Evolutionary conservation across 306 rosid species (phyloP).

Genomic region (Hippophae gyantsensis): DNA sequence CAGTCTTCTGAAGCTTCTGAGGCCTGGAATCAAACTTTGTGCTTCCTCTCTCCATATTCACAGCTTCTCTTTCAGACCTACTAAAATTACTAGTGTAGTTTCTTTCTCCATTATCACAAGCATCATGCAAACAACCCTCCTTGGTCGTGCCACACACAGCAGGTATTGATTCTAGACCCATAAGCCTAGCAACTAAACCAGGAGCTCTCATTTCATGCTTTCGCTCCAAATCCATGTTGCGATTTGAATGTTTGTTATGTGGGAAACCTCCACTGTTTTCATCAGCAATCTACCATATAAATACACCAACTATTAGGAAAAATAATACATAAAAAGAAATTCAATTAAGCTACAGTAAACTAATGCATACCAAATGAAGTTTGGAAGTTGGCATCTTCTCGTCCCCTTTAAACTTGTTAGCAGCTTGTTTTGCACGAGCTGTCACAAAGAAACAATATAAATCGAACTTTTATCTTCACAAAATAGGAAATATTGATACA

Average conservation of each 20-base stretch:
- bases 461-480: conserved; percentile 1
- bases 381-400: conserved; percentile 69
- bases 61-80: conserved; percentile 30
- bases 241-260: conserved; percentile 39
- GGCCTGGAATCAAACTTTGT: conserved; percentile 65
- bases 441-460: conserved; percentile 18
- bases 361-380: conserved; percentile 53
- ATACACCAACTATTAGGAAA: conserved; percentile 9
- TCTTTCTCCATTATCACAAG: conserved; percentile 24
- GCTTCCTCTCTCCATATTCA: conserved; percentile 39
- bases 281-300: conserved; percentile 60
- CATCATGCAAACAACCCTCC: conserved; percentile 35
- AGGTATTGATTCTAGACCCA: conserved; percentile 89
- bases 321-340: conserved; percentile 1
- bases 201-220: conserved; percentile 62
- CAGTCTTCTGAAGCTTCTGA: conserved; percentile 75
- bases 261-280: conserved; percentile 84
- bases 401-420: conserved; percentile 60
- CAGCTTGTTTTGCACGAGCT: conserved; percentile 49
- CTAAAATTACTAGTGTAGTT: conserved; percentile 10
- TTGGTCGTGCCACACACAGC: conserved; percentile 40
- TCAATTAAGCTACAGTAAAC: not conserved
- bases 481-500: not conserved
- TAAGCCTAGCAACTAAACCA: conserved; percentile 71
- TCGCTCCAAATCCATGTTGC: conserved; percentile 29